These are phyloP conservation scores for Leishmania major DNA, from an alignment of 208 protist genomes.

Conservation along the genomic window DNA sequence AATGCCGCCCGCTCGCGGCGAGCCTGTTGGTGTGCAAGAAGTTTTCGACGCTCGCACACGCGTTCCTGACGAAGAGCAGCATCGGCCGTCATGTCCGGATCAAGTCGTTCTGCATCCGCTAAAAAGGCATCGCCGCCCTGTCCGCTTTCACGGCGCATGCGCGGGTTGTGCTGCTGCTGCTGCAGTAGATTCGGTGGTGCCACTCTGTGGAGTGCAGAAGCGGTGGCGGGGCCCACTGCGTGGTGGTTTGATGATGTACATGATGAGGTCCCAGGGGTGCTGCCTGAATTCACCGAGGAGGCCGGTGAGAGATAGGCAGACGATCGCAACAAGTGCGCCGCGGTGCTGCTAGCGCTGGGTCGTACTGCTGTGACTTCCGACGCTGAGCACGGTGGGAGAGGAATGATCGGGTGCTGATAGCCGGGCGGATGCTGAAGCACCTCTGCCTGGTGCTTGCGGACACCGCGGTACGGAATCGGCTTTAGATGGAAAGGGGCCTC, in stretches of 20 bases:
- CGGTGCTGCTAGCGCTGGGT: neutral
- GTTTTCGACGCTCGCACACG: neutral
- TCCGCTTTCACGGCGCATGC: neutral
- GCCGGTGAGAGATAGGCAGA: neutral
- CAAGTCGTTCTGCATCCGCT: constrained; percentile 50
- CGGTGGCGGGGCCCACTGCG: neutral
- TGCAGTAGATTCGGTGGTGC: neutral
- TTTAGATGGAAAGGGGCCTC: constrained; percentile 65
- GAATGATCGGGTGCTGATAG: constrained; percentile 55
- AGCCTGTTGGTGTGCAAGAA: neutral
- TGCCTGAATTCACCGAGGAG: neutral
- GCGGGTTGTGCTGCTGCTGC: constrained; percentile 12
- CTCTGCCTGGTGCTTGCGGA: constrained; percentile 64
- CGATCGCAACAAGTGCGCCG: neutral
- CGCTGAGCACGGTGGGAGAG: constrained; percentile 2
- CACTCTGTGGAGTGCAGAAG: neutral
- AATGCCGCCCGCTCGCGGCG: constrained; percentile 26
- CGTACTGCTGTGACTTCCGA: neutral
- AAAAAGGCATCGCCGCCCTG: constrained; percentile 35
- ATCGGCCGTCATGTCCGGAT: constrained; percentile 45
- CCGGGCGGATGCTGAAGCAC: constrained; percentile 66
- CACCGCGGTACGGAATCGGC: constrained; percentile 58
- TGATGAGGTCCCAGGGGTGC: neutral
- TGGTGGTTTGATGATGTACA: neutral
- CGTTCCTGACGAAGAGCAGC: constrained; percentile 49